phyloP scores from a whole-genome alignment of 345 rosid species.

The Microcos paniculata region DNA sequence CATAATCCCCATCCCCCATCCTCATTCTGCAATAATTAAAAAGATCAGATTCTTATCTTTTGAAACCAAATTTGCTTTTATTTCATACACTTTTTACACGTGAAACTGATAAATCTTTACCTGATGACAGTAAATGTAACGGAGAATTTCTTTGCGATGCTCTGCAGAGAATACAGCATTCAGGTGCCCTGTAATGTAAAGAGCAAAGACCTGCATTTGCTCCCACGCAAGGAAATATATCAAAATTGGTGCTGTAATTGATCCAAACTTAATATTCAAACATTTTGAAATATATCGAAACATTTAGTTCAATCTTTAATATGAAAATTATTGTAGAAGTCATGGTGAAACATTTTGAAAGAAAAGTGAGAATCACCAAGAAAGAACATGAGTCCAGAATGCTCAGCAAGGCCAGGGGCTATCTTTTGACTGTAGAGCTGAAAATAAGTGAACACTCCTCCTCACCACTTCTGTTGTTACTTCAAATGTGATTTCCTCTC shows the following conservation, averaged over 20 bases:
- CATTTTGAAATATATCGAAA: too few species aligned
- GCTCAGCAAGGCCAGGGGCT: conserved; percentile 73
- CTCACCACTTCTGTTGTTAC: conserved; percentile 39
- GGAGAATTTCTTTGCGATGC: too few species aligned
- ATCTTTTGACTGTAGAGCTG: conserved; percentile 48
- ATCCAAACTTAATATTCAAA: too few species aligned
- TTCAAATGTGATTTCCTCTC: conserved; percentile 36
- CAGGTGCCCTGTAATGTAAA: conserved; percentile 44
- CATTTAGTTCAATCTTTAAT: too few species aligned
- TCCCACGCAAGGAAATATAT: not conserved
- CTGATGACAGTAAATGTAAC: conserved; percentile 46
- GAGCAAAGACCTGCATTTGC: conserved; percentile 30
- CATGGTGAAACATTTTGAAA: not conserved
- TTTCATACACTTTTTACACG: too few species aligned
- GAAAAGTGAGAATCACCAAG: conserved; percentile 34
- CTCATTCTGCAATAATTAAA: too few species aligned
- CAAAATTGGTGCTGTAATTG: too few species aligned
- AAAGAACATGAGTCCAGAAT: conserved; percentile 51
- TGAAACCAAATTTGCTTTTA: too few species aligned
- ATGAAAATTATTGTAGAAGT: too few species aligned
- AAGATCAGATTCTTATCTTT: too few species aligned
- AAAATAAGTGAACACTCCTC: conserved; percentile 44
- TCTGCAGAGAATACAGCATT: conserved; percentile 31
- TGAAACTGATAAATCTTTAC: too few species aligned
- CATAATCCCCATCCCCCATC: too few species aligned